phyloP scores from a whole-genome alignment of 768 basidiomycete species.

The Mycena vulgaris region DNA sequence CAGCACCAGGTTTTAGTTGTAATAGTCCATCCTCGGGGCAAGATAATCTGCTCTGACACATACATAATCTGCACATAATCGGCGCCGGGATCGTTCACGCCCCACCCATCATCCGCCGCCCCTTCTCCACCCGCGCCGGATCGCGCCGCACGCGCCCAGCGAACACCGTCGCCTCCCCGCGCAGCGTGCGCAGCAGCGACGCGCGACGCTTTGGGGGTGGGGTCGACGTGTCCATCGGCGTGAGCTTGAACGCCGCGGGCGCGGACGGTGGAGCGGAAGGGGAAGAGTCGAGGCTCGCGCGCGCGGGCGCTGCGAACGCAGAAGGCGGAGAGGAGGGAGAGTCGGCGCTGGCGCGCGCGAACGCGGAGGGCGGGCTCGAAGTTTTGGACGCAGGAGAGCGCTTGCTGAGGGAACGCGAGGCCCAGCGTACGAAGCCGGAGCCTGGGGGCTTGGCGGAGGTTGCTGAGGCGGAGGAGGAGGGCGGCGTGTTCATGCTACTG shows the following conservation, averaged over 20 bases:
- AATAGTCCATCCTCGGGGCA: no score
- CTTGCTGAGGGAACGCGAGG: no score
- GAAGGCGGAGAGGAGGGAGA: not conserved
- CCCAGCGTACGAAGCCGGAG: not conserved
- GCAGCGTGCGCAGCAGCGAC: conserved; percentile 47
- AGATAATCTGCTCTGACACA: not conserved
- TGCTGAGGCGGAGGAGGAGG: no score
- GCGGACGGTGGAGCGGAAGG: not conserved
- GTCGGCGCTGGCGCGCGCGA: no score
- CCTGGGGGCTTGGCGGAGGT: not conserved
- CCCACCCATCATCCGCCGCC: conserved; percentile 41
- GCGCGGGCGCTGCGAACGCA: not conserved
- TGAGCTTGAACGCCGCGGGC: not conserved
- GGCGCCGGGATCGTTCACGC: not conserved
- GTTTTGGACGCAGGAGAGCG: not conserved
- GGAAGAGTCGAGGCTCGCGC: not conserved
- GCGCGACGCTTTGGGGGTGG: not conserved
- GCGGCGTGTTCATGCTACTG: not conserved
- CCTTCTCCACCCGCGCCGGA: conserved; percentile 46
- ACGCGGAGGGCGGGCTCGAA: not conserved
- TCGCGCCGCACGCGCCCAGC: conserved; percentile 49
- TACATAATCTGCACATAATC: not conserved
- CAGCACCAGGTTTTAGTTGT: no score
- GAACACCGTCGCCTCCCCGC: conserved; percentile 52
- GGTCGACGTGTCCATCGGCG: not conserved